phyloP scores from a whole-genome alignment of 306 rosid genomes.

The Luffa aegyptiaca region DNA sequence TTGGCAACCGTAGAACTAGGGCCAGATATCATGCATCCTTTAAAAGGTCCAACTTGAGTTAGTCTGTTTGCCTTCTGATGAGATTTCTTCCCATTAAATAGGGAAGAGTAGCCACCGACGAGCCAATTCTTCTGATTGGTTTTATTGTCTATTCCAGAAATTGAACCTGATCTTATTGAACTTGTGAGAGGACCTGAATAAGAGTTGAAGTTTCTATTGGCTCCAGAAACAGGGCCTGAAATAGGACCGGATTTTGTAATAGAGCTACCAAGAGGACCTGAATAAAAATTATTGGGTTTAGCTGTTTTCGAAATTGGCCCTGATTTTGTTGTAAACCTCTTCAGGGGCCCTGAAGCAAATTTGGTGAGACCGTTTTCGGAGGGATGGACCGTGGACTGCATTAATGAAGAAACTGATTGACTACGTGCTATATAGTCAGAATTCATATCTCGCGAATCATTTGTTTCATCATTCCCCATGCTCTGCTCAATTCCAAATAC shows the following conservation, averaged over 20 bases:
- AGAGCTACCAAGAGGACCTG: conserved; percentile 67
- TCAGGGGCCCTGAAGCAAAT: conserved; percentile 91
- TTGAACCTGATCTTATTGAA: conserved; percentile 40
- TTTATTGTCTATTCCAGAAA: conserved; percentile 47
- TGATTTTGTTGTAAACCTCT: conserved; percentile 32
- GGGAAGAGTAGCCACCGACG: conserved; percentile 26
- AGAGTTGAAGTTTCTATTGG: conserved; percentile 30
- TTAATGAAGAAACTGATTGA: conserved; percentile 60
- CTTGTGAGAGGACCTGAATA: conserved; percentile 73
- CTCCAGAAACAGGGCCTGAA: conserved; percentile 47
- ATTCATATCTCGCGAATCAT: conserved; percentile 24
- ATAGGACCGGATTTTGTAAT: conserved; percentile 48
- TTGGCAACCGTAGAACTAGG: conserved; percentile 34
- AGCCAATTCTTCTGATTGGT: conserved; percentile 46
- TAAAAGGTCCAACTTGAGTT: conserved; percentile 90
- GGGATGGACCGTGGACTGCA: conserved; percentile 51
- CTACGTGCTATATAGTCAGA: conserved; percentile 46
- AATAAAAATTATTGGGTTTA: conserved; percentile 38
- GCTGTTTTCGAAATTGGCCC: conserved; percentile 24
- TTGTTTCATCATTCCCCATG: conserved; percentile 24
- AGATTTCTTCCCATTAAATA: conserved; percentile 38
- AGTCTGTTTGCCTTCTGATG: conserved; percentile 37
- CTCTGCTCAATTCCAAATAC: conserved; percentile 59
- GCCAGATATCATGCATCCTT: conserved; percentile 45
- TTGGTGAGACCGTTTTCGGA: conserved; percentile 37